Evolutionary conservation across 345 rosid species (phyloP), one percentile per base, ranked within the genome.

Genomic region (Moricandia arvensis): DNA sequence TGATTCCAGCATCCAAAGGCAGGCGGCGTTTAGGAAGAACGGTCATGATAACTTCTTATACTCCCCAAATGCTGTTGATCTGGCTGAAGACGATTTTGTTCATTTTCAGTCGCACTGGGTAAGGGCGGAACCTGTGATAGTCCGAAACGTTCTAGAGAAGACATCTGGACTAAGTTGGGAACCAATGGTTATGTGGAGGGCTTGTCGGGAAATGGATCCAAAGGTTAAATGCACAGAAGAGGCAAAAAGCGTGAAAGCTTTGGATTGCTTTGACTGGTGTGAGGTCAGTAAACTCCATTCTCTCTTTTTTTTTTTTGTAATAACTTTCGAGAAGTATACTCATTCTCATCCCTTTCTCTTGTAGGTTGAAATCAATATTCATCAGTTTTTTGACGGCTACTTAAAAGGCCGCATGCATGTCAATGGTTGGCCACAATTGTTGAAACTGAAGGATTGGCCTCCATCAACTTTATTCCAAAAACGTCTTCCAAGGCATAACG

Each of bases 141-240:
- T 88, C 21, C 80, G 83, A 64, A 74, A 87, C 81, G 90, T 83
- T 33, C 85, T 88, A 10, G 86, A 87, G 63, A 81, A 68, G 80
- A 74, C 86, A 9, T 79, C 89, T 63, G 91, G 97, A 59, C 74
- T 93, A 67, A 93, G 96, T 73, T 93, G 93, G 98, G 94, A 88
- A 47, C 98, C 97, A 30, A 79, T 86, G 89, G 96, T 93, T 62
- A 91, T 89, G 94, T 93, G 92, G 91, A 89, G 96, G 37, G 93
- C 92, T 29, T 81, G 82, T 68, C 82, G 92, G 37, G 87, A 85
- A 79, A 76, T 83, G 47, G 77, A 66, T 72, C 81, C 81, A 35
- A 78, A 78, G 45, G 59, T 11, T 66, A 18, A 21, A 59, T 17
- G 57, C 63, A 72, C 37, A 66, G 77, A 24, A 66, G 58, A 75